phyloP scores from a whole-genome alignment of 2,329 filamentous ascomycete genomes.

The Nakataea oryzae region DNA sequence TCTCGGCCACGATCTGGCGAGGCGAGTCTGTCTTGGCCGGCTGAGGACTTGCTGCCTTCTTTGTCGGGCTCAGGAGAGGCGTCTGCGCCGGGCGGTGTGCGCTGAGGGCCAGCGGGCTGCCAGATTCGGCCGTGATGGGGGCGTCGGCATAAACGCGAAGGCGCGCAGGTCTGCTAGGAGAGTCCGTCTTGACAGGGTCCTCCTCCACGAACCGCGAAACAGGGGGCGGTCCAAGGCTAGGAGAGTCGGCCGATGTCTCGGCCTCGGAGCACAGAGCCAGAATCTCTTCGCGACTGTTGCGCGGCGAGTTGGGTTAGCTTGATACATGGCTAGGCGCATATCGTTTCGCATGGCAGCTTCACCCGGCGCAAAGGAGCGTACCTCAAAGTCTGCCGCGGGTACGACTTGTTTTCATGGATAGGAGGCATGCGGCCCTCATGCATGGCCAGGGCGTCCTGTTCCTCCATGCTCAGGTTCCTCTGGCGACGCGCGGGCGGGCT shows the following conservation, averaged over 20 bases:
- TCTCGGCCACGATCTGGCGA: neutral
- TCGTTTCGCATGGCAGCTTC: neutral
- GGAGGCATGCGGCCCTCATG: slow-evolving; percentile 50
- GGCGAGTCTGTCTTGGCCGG: neutral
- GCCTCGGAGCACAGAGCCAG: slow-evolving; percentile 43
- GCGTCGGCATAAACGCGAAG: slow-evolving; percentile 1
- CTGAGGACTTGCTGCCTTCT: neutral
- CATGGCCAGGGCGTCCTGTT: slow-evolving; percentile 35
- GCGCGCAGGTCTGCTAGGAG: slow-evolving; percentile 20
- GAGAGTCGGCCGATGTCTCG: slow-evolving; percentile 45
- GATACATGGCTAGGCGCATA: neutral
- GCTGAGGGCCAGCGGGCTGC: neutral
- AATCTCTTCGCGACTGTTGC: slow-evolving; percentile 47
- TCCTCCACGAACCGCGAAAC: slow-evolving; percentile 48
- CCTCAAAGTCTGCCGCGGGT: slow-evolving; percentile 59
- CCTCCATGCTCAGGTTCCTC: slow-evolving; percentile 30
- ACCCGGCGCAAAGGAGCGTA: slow-evolving; percentile 26
- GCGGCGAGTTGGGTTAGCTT: slow-evolving; percentile 16
- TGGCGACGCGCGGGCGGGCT: slow-evolving; percentile 46
- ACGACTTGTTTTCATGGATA: slow-evolving; percentile 60
- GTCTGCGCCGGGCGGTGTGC: neutral
- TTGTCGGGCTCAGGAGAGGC: neutral
- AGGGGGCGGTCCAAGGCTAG: slow-evolving; percentile 57
- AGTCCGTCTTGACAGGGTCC: slow-evolving; percentile 42
- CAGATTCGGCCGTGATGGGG: neutral